phyloP scores from a whole-genome alignment of 352 stramenopile genomes.

The Vaucheria bursata region DNA sequence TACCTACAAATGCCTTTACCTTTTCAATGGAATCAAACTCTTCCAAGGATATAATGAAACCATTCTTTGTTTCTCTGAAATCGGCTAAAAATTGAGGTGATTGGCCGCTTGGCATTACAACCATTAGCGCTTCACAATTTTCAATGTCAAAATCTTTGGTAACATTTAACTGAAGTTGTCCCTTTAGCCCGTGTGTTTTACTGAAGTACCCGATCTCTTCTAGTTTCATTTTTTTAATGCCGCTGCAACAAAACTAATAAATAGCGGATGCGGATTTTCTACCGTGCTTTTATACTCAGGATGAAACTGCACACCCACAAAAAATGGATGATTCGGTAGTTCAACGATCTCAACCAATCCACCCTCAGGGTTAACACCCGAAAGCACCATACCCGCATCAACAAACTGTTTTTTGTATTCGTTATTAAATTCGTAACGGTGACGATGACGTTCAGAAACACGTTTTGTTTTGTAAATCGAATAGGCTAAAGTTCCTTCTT shows the following conservation, averaged over 20 bases:
- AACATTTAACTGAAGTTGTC: no score
- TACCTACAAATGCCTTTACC: no score
- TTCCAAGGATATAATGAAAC: no score
- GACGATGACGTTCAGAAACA: constrained; percentile 12
- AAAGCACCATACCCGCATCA: constrained; percentile 85
- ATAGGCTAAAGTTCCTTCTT: constrained; percentile 72
- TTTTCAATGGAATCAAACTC: no score
- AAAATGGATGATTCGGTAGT: constrained; percentile 90
- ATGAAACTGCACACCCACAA: constrained; percentile 98
- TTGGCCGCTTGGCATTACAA: no score
- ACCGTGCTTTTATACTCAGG: constrained; percentile 95
- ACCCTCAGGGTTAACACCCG: constrained; percentile 89
- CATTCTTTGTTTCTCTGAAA: no score
- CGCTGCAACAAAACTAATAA: constrained; percentile 83
- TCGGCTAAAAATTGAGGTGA: no score
- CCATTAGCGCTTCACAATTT: no score
- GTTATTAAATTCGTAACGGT: constrained; percentile 85
- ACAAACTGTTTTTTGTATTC: constrained; percentile 74
- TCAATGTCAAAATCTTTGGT: no score
- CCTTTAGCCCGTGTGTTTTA: no score
- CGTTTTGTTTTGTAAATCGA: no score
- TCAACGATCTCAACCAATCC: constrained; percentile 98
- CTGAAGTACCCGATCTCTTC: no score
- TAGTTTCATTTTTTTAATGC: constrained; percentile 29
- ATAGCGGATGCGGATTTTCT: constrained; percentile 89